Conservation (phyloP, 2,329 filamentous ascomycete genomes). For the Oidium heveae region DNA sequence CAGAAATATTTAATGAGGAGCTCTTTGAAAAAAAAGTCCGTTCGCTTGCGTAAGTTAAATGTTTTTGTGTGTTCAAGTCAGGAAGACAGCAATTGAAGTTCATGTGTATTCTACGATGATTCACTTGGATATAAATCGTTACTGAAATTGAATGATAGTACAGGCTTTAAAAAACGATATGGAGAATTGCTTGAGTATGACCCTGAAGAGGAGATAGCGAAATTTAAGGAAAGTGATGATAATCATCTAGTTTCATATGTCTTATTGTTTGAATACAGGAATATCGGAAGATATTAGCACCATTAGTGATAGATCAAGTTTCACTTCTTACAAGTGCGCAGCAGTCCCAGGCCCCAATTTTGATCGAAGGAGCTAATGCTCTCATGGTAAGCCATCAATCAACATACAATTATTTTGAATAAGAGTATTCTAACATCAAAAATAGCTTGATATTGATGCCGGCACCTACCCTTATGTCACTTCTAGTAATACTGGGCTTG, state of each 20-base stretch:
- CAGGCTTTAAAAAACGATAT: conserved; percentile 41
- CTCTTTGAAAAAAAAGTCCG: conserved; percentile 42
- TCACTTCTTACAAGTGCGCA: conserved; percentile 37
- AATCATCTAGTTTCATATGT: no score
- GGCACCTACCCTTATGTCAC: conserved; percentile 22
- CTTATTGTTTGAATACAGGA: conserved; percentile 4
- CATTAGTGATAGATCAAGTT: conserved; percentile 37
- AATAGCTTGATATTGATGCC: conserved; percentile 26
- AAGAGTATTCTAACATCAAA: background rate
- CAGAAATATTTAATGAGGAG: conserved; percentile 40
- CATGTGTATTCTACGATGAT: background rate
- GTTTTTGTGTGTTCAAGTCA: background rate
- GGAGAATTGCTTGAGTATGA: conserved; percentile 40
- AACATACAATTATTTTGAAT: background rate
- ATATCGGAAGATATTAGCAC: conserved; percentile 29
- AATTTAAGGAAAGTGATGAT: conserved; percentile 22
- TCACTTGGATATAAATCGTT: background rate
- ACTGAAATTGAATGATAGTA: background rate
- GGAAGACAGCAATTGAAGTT: background rate
- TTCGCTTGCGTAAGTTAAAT: conserved; percentile 21
- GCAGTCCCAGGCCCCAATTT: conserved; percentile 28
- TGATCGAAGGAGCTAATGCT: conserved; percentile 30
- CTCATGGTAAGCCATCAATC: conserved; percentile 1
- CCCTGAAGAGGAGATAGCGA: conserved; percentile 40
- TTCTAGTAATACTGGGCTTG: conserved; percentile 25